These are phyloP conservation scores for Chlamydomonas incerta DNA, from an alignment of 139 green algal species.

Conservation along the genomic window DNA sequence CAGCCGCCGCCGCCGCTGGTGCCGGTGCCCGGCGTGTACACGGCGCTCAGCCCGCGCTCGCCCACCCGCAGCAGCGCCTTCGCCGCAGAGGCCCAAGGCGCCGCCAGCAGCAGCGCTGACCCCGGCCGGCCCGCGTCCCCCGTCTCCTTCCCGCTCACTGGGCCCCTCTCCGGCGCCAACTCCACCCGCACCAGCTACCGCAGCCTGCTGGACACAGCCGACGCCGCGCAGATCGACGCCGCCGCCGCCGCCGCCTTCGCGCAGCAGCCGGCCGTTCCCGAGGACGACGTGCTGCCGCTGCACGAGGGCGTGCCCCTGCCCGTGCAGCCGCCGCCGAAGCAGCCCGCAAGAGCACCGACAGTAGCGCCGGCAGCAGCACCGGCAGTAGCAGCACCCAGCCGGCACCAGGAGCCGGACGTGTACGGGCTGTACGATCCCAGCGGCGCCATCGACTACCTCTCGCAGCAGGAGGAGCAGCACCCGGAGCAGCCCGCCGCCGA, in stretches of 20 bases:
- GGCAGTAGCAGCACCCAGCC: neutral
- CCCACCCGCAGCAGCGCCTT: no score
- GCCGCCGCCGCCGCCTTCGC: constrained; percentile 5
- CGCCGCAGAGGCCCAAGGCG: no score
- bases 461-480: neutral
- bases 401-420: neutral
- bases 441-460: constrained; percentile 12
- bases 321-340: neutral
- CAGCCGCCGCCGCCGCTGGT: no score
- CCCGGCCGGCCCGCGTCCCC: neutral
- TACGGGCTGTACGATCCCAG: constrained; percentile 40
- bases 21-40: no score
- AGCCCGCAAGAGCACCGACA: neutral
- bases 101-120: no score
- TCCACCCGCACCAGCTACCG: neutral
- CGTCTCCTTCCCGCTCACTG: constrained; percentile 13
- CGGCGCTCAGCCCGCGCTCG: no score
- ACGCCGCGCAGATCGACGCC: neutral
- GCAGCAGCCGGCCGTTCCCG: neutral
- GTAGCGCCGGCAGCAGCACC: neutral
- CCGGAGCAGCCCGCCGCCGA: neutral
- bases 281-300: neutral
- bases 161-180: neutral
- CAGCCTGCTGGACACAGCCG: neutral
- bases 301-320: neutral